These are phyloP conservation scores for Suillus cothurnatus DNA, from an alignment of 768 basidiomycete genomes.

Conservation along the genomic window DNA sequence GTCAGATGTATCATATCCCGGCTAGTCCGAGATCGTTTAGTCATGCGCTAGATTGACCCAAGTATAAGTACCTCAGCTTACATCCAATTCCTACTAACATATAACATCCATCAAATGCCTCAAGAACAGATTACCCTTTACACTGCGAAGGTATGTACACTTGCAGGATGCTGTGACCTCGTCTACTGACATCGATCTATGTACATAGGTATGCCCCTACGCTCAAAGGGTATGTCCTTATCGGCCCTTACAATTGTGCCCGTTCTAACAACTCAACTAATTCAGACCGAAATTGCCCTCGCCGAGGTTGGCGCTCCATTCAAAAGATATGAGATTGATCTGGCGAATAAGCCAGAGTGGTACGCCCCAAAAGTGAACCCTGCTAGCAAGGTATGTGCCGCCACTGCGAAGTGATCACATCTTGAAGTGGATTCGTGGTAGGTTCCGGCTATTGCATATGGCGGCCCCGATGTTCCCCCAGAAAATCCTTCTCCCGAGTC, in stretches of 20 bases:
- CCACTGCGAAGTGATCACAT: neutral
- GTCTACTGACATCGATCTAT: constrained; percentile 7
- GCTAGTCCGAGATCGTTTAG: neutral
- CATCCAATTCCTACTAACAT: neutral
- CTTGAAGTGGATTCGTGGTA: constrained; percentile 16
- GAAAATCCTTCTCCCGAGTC: constrained; percentile 62
- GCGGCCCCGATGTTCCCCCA: constrained; percentile 57
- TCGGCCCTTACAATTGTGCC: neutral
- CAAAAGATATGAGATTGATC: constrained; percentile 58
- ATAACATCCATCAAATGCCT: constrained; percentile 1
- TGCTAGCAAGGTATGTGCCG: constrained; percentile 56
- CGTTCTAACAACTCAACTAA: neutral
- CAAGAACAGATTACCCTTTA: constrained; percentile 44
- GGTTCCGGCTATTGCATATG: constrained; percentile 64
- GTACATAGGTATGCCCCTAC: constrained; percentile 54
- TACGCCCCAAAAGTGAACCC: constrained; percentile 67
- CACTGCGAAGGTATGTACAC: constrained; percentile 44
- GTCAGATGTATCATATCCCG: neutral
- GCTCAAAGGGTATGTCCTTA: constrained; percentile 51
- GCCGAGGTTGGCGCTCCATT: constrained; percentile 52
- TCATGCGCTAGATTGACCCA: neutral
- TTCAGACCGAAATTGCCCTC: constrained; percentile 61
- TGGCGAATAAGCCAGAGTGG: constrained; percentile 70
- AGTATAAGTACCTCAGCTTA: neutral
- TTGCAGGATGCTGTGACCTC: neutral